Evolutionary conservation across 2,329 filamentous ascomycete genomes (phyloP), one percentile per base, ranked within the genome.

Genomic region (Pestalotiopsis fici): DNA sequence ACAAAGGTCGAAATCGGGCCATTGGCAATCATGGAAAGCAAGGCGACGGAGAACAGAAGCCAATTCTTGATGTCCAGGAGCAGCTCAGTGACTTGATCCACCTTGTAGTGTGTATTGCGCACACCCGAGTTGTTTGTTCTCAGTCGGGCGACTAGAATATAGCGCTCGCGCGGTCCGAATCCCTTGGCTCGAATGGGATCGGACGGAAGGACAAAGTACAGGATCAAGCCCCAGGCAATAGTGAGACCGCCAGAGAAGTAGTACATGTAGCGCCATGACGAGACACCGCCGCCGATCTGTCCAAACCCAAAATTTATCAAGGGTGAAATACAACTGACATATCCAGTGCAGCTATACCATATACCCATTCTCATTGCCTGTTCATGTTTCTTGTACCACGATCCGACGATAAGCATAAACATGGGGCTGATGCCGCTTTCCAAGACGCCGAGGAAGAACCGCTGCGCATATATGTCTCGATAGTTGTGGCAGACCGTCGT

Each of bases 351-450:
- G 54, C 71, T 83, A 68, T 82, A 83, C 79, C 79, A 83, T 11
- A 80, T 74, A 47, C 78, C 76, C 73, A 79, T 79, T 2, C 78
- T 73, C 71, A 79, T 71, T 12, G 80, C 77, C 69, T 83, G 77
- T 65, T 83, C 80, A 61, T 78, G 71, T 59, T 81, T 80, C n/a
- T 76, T 82, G 60, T 83, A 83, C 74, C 77, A 84, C 69, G 71
- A 67, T 59, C 73, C 76, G 2, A 86, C 80, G 56, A 87, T 85
- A 63, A 86, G 80, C 80, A 88, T 87, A 67, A 87, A 88, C 57
- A 85, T 85, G 0, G 87, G 88, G 1, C 83, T 86, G 43, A 90
- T 83, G 25, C 86, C 83, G 2, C 80, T 81, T 71, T 90, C 88
- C 1, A 89, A 74, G 5, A 88, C 80, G 0, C 88, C 88, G 1